Evolutionary conservation across 1,139 yeast genomes (phyloP), one percentile per base, ranked within the genome.

Genomic region (Pneumocystis sp.): DNA sequence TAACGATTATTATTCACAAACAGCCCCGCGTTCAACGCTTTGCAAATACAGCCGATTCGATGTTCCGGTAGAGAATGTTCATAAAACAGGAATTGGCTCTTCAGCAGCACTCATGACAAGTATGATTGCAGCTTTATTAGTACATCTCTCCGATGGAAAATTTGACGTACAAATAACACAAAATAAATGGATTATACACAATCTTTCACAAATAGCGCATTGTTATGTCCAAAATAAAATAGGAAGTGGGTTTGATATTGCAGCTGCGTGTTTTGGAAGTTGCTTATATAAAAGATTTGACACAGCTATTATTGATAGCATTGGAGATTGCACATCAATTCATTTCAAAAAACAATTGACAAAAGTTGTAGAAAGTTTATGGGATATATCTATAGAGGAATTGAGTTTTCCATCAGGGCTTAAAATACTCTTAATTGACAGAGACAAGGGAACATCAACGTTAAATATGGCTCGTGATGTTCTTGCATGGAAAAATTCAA

Each of bases 221-320:
- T 91, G 97, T 74, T 82, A 83, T 66, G 97, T 98, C 1, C 98
- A 93, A 74, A 88, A 89, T 61, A 95, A 95, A 74, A 85, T 93
- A 37, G 98, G 98, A 0, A 89, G 96, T 1, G 98, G 98, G 0
- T 93, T 93, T 74, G 98, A 93, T 73, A 95, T 95, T 60, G 97
- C 96, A 0, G 86, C 97, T 8, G 98, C 98, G 0, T 86, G 89
- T 0, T 93, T 81, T 75, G 98, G 98, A 1, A 87, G 96, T 0
- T 87, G 91, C 62, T 80, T 85, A 5, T 93, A 93, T 74, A 80
- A 82, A 57, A 78, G 98, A 68, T 93, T 93, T 72, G 71, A 73
- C 1, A 71, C 78, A 0, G 37, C 65, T 12, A 29, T 70, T 15
- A 66, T 70, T 59, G 65, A 70, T n/a, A 50, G 65, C 1, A 61